Evolutionary conservation across 345 rosid genomes (phyloP).

Genomic region (Rhodomyrtus tomentosa): DNA sequence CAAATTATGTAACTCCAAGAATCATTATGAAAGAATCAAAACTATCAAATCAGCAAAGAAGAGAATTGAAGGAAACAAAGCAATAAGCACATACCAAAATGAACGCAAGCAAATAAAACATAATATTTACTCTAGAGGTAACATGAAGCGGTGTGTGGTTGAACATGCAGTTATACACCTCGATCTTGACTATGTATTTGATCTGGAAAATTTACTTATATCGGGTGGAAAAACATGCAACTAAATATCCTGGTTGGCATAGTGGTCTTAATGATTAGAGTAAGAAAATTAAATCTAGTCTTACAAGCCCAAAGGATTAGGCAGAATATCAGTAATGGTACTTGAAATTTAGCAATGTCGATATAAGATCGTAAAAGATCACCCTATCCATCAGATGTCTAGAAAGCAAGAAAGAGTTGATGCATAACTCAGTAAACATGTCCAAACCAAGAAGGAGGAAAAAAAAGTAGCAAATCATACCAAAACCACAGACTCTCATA

Average conservation of each 20-base stretch:
- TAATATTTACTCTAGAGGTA: neutral
- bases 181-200: neutral
- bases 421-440: neutral
- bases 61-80: neutral
- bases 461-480: neutral
- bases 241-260: neutral
- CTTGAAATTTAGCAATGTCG: neutral
- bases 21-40: neutral
- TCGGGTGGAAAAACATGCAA: neutral
- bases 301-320: neutral
- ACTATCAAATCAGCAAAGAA: neutral
- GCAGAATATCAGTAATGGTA: neutral
- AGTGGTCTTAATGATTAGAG: neutral
- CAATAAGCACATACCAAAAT: neutral
- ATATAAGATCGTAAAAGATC: neutral
- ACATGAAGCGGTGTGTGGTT: neutral
- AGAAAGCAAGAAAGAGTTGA: neutral
- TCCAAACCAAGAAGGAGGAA: neutral
- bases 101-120: neutral
- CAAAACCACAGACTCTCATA: neutral
- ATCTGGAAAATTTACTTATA: neutral
- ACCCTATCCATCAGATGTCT: neutral
- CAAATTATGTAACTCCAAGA: neutral
- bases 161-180: neutral
- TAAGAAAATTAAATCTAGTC: neutral